Evolutionary conservation across 192 early-diverging fungal genomes (phyloP).

Genomic region (Mortierella hygrophila): DNA sequence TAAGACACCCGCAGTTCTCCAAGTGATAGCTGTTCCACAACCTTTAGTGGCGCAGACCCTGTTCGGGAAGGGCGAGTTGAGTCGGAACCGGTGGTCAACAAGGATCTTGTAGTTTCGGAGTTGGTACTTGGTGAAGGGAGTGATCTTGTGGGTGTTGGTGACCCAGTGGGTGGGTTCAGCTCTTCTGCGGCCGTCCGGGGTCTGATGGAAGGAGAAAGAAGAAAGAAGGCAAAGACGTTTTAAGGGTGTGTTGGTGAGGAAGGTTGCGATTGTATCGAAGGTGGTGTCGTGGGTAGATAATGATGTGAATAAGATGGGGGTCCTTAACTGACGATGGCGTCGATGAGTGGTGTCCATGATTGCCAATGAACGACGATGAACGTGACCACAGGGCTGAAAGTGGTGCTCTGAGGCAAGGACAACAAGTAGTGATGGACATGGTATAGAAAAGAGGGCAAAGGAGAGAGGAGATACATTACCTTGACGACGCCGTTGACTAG

Average conservation of each 20-base stretch:
- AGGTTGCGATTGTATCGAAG: no score
- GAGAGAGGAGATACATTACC: neutral
- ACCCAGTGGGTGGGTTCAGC: neutral
- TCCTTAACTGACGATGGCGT: no score
- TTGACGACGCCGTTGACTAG: neutral
- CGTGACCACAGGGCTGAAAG: no score
- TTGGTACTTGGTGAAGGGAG: neutral
- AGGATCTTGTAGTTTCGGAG: neutral
- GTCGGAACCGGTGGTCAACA: neutral
- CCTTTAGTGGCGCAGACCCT: neutral
- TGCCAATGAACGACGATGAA: no score
- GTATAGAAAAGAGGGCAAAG: neutral
- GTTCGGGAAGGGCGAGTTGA: neutral
- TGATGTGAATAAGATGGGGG: no score
- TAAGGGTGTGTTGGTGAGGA: neutral
- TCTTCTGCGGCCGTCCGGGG: neutral
- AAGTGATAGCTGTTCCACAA: neutral
- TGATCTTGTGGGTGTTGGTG: neutral
- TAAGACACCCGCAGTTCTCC: neutral
- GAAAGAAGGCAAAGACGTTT: neutral
- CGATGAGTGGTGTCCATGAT: no score
- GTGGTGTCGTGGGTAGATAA: no score
- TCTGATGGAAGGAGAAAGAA: neutral
- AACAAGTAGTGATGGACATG: neutral
- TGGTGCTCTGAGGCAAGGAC: no score